Evolutionary conservation across 2,329 filamentous ascomycete species (phyloP).

Genomic region (Aspergillus candidus): DNA sequence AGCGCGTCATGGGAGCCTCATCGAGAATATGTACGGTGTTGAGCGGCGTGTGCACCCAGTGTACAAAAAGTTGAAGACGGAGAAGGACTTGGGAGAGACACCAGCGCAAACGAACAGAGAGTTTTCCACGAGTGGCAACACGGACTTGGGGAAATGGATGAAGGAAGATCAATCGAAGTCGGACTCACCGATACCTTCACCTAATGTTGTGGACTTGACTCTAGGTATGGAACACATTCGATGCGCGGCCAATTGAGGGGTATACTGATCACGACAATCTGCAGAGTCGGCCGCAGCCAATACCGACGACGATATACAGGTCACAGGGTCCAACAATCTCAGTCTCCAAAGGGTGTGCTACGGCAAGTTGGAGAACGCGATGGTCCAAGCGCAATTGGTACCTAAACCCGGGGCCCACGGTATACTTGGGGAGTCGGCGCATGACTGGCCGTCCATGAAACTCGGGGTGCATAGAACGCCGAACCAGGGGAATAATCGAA

Average conservation of each 20-base stretch:
- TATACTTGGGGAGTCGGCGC: slow-evolving; percentile 47
- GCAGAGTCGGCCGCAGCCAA: slow-evolving; percentile 16
- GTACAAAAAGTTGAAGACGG: slow-evolving; percentile 59
- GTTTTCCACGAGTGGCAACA: slow-evolving; percentile 47
- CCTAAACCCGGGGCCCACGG: slow-evolving; percentile 61
- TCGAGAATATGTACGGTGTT: slow-evolving; percentile 72
- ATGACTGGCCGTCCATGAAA: slow-evolving; percentile 68
- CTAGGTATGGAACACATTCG: slow-evolving; percentile 20
- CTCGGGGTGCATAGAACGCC: slow-evolving; percentile 59
- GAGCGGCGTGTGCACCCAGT: slow-evolving; percentile 58
- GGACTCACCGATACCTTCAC: slow-evolving; percentile 46
- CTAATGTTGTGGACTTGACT: slow-evolving; percentile 42
- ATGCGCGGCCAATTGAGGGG: slow-evolving; percentile 14
- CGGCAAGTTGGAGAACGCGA: slow-evolving; percentile 65
- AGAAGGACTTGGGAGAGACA: slow-evolving; percentile 40
- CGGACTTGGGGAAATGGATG: slow-evolving; percentile 60
- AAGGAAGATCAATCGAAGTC: slow-evolving; percentile 50
- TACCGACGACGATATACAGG: slow-evolving; percentile 35
- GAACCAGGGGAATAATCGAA: slow-evolving; percentile 50
- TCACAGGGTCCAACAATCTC: slow-evolving; percentile 51
- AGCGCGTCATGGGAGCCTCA: slow-evolving; percentile 39
- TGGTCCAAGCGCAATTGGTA: slow-evolving; percentile 60
- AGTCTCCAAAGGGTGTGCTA: slow-evolving; percentile 71
- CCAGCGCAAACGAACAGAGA: slow-evolving; percentile 32
- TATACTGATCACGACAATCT: slow-evolving; percentile 2